These are phyloP conservation scores for Penicillium macrosclerotiorum DNA, from an alignment of 495 filamentous ascomycete species.

Conservation along the genomic window DNA sequence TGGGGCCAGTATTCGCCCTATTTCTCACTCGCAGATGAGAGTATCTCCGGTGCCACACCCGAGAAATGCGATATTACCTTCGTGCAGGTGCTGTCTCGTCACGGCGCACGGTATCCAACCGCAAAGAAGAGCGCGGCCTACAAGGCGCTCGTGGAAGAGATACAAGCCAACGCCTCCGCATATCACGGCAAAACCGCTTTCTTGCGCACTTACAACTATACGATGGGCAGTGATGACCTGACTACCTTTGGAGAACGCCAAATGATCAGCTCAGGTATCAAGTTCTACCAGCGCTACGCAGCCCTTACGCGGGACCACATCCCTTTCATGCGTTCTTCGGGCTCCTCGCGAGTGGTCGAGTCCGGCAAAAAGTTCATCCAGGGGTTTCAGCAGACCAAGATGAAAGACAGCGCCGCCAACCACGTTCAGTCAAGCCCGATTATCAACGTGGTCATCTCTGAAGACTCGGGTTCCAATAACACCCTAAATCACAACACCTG, in stretches of 20 bases:
- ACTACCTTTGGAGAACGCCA: conserved; percentile 69
- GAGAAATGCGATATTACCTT: conserved; percentile 68
- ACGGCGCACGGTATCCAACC: conserved; percentile 83
- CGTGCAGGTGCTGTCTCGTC: conserved; percentile 74
- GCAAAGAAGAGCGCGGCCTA: conserved; percentile 57
- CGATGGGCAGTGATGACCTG: conserved; percentile 71
- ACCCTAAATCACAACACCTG: conserved; percentile 72
- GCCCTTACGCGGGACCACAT: conserved; percentile 47
- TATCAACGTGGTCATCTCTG: conserved; percentile 62
- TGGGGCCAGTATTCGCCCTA: conserved; percentile 90
- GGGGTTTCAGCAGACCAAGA: conserved; percentile 64
- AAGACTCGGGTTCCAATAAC: conserved; percentile 66
- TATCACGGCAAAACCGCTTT: conserved; percentile 62
- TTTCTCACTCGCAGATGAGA: conserved; percentile 58
- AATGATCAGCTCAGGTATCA: conserved; percentile 69
- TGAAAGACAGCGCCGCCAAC: conserved; percentile 36
- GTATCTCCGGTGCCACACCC: conserved; percentile 56
- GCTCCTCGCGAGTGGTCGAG: conserved; percentile 67
- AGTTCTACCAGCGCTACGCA: conserved; percentile 70
- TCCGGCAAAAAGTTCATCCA: conserved; percentile 71
- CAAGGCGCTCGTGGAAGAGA: conserved; percentile 51
- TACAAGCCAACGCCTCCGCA: conserved; percentile 55
- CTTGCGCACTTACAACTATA: conserved; percentile 66
- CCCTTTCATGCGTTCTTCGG: conserved; percentile 73
- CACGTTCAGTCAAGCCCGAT: conserved; percentile 44